These are phyloP conservation scores for Artomyces pyxidatus DNA, from an alignment of 768 basidiomycete species.

Conservation along the genomic window DNA sequence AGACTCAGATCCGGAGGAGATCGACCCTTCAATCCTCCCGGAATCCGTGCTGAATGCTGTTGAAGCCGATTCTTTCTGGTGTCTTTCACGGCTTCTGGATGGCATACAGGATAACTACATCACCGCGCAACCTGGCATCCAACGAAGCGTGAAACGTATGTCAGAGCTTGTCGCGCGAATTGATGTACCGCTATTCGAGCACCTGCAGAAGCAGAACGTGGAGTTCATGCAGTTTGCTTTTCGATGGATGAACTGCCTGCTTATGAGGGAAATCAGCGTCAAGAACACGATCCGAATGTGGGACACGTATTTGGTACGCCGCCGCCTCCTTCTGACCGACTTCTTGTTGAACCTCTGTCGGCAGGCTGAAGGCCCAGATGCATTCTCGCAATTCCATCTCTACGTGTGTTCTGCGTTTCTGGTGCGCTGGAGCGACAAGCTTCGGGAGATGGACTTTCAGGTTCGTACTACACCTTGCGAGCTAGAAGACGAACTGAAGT, in stretches of 20 bases:
- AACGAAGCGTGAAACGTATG: conserved; percentile 89
- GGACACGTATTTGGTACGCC: conserved; percentile 93
- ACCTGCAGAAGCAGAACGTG: conserved; percentile 85
- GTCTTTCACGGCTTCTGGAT: conserved; percentile 87
- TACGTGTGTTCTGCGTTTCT: conserved; percentile 98
- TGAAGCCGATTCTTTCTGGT: conserved; percentile 99
- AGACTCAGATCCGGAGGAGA: conserved; percentile 89
- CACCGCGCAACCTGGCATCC: conserved; percentile 92
- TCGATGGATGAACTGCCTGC: conserved; percentile 98
- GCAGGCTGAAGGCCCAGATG: conserved; percentile 94
- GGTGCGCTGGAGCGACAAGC: conserved; percentile 88
- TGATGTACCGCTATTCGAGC: conserved; percentile 79
- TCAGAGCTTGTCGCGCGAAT: conserved; percentile 86
- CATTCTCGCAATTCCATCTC: conserved; percentile 97
- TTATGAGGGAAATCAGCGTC: conserved; percentile 97
- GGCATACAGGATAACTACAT: conserved; percentile 99
- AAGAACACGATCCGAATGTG: conserved; percentile 98
- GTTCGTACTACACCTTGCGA: too few species aligned
- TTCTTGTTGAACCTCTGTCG: neutral
- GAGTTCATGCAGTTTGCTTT: conserved; percentile 99
- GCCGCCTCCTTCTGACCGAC: neutral
- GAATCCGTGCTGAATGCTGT: conserved; percentile 67
- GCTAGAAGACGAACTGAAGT: neutral
- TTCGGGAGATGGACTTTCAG: conserved; percentile 98
- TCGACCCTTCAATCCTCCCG: conserved; percentile 74